Percentiles rank a stretch among this genome's conserved stretches.
Conservation (phyloP, 1,139 yeast species). For the Yamadazyma dendronema region DNA sequence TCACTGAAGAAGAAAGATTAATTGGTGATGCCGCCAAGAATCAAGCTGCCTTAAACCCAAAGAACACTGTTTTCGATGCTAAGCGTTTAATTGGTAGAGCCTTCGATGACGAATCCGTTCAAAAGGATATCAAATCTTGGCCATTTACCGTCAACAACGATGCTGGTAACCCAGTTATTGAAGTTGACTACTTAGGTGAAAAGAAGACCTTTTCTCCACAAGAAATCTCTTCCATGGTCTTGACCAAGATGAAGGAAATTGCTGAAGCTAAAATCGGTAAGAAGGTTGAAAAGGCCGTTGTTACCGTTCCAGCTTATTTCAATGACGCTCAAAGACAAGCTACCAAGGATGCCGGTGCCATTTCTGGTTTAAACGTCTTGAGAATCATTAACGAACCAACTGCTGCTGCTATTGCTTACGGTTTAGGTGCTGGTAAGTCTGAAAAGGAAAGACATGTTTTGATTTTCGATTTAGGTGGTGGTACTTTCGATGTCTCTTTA, state of each 20-base stretch:
- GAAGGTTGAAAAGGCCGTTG: slow-evolving; percentile 46
- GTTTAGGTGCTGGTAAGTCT: slow-evolving; percentile 57
- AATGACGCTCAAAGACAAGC: slow-evolving; percentile 53
- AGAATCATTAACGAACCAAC: slow-evolving; percentile 52
- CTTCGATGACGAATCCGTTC: slow-evolving; percentile 43
- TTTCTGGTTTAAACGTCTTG: slow-evolving; percentile 50
- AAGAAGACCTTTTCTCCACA: slow-evolving; percentile 94
- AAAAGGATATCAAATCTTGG: slow-evolving; percentile 42
- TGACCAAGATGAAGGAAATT: slow-evolving; percentile 59
- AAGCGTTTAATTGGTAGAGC: slow-evolving; percentile 75
- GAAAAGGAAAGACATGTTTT: slow-evolving; percentile 74
- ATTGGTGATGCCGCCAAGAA: slow-evolving; percentile 99
- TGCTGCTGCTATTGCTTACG: slow-evolving; percentile 52
- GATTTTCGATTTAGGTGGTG: slow-evolving; percentile 52
- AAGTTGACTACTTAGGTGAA: slow-evolving; percentile 93
- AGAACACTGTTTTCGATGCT: slow-evolving; percentile 95
- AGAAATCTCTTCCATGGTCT: slow-evolving; percentile 95
- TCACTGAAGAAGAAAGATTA: slow-evolving; percentile 95
- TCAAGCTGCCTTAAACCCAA: slow-evolving; percentile 97
- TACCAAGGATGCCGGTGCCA: slow-evolving; percentile 49
- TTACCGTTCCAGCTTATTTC: slow-evolving; percentile 51
- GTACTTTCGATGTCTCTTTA: slow-evolving; percentile 59
- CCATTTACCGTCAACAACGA: slow-evolving; percentile 55
- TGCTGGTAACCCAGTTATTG: slow-evolving; percentile 84
- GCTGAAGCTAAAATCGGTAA: slow-evolving; percentile 46